Base-by-base conservation (phyloP, 164 flowering plant genomes). In the Stephania cephalantha region DNA sequence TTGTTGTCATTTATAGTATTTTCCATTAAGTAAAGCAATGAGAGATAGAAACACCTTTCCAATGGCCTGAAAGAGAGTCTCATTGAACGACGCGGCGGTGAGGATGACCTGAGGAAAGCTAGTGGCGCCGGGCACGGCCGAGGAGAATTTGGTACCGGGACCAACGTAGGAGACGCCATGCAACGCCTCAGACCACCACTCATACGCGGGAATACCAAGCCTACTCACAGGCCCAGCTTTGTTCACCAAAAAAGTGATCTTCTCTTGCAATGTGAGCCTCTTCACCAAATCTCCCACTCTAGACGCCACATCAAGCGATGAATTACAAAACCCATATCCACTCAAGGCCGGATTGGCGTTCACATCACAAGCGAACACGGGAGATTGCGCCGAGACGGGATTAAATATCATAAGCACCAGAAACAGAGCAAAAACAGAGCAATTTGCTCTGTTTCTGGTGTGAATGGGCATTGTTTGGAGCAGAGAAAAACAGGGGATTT, bases 141-240 rank as follows among this genome's bases (percentile, higher is more conserved):
- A 79, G 25, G 89, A 80, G 79, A 96, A 96, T 46, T 74, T 82
- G 0, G 93, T 90, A 0, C 98, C 99, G 2, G 89, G 93, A 6
- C 99, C 99, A 1, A 85, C 87, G 71, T 88, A 70, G 2, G 99
- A 92, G 2, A 96, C 98, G 0, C 99, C 98, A 80, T 96, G 99
- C 67, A 96, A 78, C 68, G 97, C 98, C 84, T 96, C 99, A n/a
- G 99, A 96, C 99, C 99, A 96, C 99, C 99, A 96, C 73, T 92
- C 89, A 74, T 96, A 96, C 25, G 79, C 80, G 0, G 99, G 97
- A 17, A 96, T 90, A 13, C 99, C 98, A 35, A 94, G 95, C 73
- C 99, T 75, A 68, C 77, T 73, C 53, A 91, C 93, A 61, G 79
- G 79, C 13, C 79, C 87, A 3, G 95, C 90, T 12, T 70, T 78